Evolutionary conservation across 176 grass and related monocot species (phyloP).

Genomic region (Metroxylon sagu): DNA sequence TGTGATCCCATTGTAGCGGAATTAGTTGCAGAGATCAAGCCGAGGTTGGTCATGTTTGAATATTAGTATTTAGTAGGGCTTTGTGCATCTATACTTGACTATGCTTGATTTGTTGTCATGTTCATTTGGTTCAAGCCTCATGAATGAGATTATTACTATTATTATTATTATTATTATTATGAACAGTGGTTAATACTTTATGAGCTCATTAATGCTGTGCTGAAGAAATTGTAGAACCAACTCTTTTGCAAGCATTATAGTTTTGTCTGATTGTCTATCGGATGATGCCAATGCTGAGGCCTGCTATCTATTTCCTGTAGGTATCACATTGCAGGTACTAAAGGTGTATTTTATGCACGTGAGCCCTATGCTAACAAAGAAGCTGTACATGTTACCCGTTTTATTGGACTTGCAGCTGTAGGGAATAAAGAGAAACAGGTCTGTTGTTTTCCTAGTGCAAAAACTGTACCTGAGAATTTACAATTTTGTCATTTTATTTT

Average conservation of each 20-base stretch:
- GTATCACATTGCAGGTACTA: slow-evolving; percentile 88
- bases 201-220: too few relatives aligned
- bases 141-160: too few relatives aligned
- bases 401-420: slow-evolving; percentile 85
- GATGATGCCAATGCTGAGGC: not conserved
- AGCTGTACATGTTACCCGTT: slow-evolving; percentile 67
- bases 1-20: slow-evolving; percentile 55
- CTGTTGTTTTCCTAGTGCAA: not conserved
- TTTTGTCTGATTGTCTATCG: too few relatives aligned
- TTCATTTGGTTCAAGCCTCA: too few relatives aligned
- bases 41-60: slow-evolving; percentile 31
- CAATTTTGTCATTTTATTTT: too few relatives aligned
- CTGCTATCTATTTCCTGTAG: slow-evolving; percentile 31
- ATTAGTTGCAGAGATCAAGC: slow-evolving; percentile 75
- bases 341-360: slow-evolving; percentile 78
- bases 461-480: not conserved
- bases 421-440: slow-evolving; percentile 98
- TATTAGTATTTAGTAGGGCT: too few relatives aligned
- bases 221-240: too few relatives aligned
- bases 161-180: too few relatives aligned
- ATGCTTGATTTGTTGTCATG: too few relatives aligned
- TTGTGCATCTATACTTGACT: too few relatives aligned
- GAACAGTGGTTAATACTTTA: too few relatives aligned
- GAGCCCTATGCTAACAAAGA: slow-evolving; percentile 72
- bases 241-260: too few relatives aligned